These are phyloP conservation scores for Cymbopogon flexuosus DNA, from an alignment of 202 grass and related monocot genomes.

Conservation along the genomic window DNA sequence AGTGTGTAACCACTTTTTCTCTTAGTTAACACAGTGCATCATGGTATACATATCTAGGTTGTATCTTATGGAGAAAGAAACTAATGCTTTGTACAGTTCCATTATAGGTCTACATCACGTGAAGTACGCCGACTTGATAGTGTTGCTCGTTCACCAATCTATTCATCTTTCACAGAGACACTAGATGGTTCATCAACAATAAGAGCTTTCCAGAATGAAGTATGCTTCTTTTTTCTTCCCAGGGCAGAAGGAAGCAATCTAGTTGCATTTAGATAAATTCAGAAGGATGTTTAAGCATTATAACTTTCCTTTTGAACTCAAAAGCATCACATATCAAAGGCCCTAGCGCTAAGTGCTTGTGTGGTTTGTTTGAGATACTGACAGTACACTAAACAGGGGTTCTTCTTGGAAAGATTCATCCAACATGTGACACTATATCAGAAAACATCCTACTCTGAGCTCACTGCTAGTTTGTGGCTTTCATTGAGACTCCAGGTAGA, in stretches of 20 bases:
- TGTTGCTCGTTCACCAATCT: slow-evolving; percentile 94
- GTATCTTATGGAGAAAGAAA: slow-evolving; percentile 22
- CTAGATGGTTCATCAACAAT: slow-evolving; percentile 89
- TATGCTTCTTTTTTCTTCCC: background rate
- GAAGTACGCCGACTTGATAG: slow-evolving; percentile 92
- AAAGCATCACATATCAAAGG: background rate
- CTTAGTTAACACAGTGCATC: background rate
- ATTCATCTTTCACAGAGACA: slow-evolving; percentile 90
- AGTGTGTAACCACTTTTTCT: background rate
- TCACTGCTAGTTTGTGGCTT: slow-evolving; percentile 79
- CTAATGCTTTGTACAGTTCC: slow-evolving; percentile 54
- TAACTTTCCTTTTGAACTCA: background rate
- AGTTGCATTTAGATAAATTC: background rate
- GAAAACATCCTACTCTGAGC: slow-evolving; percentile 84
- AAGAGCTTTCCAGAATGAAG: slow-evolving; percentile 88
- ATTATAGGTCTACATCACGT: slow-evolving; percentile 95
- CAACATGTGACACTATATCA: slow-evolving; percentile 71
- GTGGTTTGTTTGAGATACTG: slow-evolving; percentile 32
- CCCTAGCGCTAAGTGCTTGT: background rate
- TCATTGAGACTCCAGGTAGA: slow-evolving; percentile 85
- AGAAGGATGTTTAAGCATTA: background rate
- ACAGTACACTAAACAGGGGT: slow-evolving; percentile 49
- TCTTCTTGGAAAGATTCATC: slow-evolving; percentile 71
- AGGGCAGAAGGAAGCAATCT: slow-evolving; percentile 46
- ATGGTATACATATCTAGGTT: background rate